Conservation (phyloP, 352 stramenopile species). For the Phytophthora crassamura region DNA sequence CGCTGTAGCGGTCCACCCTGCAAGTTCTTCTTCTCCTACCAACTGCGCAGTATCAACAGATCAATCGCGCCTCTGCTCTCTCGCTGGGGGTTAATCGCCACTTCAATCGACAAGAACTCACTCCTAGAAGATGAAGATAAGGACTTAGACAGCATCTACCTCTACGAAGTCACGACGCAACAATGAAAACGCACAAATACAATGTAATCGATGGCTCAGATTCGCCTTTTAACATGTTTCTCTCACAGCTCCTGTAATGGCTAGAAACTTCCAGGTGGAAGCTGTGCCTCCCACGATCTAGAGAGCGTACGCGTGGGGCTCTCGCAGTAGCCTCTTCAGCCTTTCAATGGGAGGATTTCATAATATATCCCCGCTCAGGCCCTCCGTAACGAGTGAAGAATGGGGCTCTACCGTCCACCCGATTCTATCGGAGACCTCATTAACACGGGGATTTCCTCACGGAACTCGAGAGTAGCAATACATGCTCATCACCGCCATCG, state of each 20-base stretch:
- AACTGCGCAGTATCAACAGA: slow-evolving; percentile 69
- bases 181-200: slow-evolving; percentile 18
- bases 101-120: slow-evolving; percentile 37
- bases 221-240: slow-evolving; percentile 72
- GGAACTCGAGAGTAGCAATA: slow-evolving; percentile 36
- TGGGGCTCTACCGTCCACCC: slow-evolving; percentile 29
- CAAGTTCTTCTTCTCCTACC: slow-evolving; percentile 67
- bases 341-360: slow-evolving; percentile 36
- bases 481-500: slow-evolving; percentile 40
- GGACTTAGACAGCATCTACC: slow-evolving; percentile 57
- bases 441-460: slow-evolving; percentile 10
- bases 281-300: slow-evolving; percentile 51
- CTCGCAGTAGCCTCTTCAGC: slow-evolving; percentile 48
- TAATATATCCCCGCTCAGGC: slow-evolving; percentile 19
- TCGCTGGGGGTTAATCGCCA: slow-evolving; percentile 55
- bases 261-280: slow-evolving; percentile 11
- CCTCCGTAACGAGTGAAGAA: slow-evolving; percentile 17
- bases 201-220: slow-evolving; percentile 53
- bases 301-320: slow-evolving; percentile 41
- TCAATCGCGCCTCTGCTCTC: slow-evolving; percentile 62
- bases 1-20: slow-evolving; percentile 45
- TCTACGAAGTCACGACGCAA: slow-evolving; percentile 56
- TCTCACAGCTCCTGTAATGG: slow-evolving; percentile 37
- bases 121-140: slow-evolving; percentile 31
- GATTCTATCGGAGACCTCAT: slow-evolving; percentile 5